Conservation (phyloP, 2,329 filamentous ascomycete species). For the Annulohypoxylon truncatum region DNA sequence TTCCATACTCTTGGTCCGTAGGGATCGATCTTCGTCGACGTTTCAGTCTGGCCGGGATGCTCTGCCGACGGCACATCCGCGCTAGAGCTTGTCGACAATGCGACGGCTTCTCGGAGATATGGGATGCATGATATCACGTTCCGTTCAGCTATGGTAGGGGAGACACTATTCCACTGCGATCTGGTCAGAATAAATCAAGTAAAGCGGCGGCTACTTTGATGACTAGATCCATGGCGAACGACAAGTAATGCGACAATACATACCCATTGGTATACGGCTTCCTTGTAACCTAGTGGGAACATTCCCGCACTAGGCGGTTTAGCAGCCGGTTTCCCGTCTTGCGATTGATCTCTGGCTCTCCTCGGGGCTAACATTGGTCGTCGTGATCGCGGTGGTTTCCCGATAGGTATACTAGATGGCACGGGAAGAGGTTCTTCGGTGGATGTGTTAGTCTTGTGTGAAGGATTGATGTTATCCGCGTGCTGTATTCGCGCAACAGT, state of each 20-base stretch:
- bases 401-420: slow-evolving; percentile 27
- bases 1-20: slow-evolving; percentile 88
- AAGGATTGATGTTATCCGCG: slow-evolving; percentile 35
- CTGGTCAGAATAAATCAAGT: slow-evolving; percentile 36
- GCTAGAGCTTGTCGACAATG: slow-evolving; percentile 56
- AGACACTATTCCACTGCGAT: slow-evolving; percentile 82
- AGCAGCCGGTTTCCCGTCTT: slow-evolving; percentile 42
- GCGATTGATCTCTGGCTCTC: slow-evolving; percentile 53
- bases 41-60: slow-evolving; percentile 57
- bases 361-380: slow-evolving; percentile 62
- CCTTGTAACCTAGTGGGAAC: slow-evolving; percentile 92
- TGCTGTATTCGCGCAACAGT: slow-evolving; percentile 46
- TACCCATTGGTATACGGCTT: slow-evolving; percentile 92
- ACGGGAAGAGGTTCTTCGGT: slow-evolving; percentile 48
- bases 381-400: slow-evolving; percentile 49
- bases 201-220: not conserved
- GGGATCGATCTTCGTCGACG: slow-evolving; percentile 72
- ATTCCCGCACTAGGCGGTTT: slow-evolving; percentile 56
- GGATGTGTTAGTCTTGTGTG: slow-evolving; percentile 40
- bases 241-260: slow-evolving; percentile 49
- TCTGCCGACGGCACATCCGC: slow-evolving; percentile 51
- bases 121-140: slow-evolving; percentile 88
- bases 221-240: not conserved
- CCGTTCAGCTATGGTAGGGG: slow-evolving; percentile 86
- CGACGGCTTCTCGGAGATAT: slow-evolving; percentile 79